These are phyloP conservation scores for Boletus sp. DNA, from an alignment of 768 basidiomycete species.

Conservation along the genomic window DNA sequence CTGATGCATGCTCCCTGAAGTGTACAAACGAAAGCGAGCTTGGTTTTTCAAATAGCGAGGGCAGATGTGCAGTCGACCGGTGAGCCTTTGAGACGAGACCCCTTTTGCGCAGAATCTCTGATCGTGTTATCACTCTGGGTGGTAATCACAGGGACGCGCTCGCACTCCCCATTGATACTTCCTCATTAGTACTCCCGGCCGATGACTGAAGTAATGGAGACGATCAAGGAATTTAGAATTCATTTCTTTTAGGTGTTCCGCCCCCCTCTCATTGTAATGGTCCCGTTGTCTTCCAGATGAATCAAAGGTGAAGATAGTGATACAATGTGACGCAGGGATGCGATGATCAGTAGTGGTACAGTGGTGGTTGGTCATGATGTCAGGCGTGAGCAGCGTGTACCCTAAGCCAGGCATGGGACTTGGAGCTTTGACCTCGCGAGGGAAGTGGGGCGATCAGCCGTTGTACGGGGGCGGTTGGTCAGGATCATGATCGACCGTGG, in stretches of 20 bases:
- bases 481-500: constrained; percentile 4
- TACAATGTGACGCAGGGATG: constrained; percentile 1
- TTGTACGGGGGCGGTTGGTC: constrained; percentile 24
- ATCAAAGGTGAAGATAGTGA: constrained; percentile 1
- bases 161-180: no score
- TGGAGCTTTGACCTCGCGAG: background rate
- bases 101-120: no score
- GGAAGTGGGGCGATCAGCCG: no score
- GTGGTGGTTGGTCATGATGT: background rate
- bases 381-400: no score
- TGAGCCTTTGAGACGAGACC: no score
- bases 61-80: no score
- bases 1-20: constrained; percentile 5
- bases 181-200: no score
- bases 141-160: no score
- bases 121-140: constrained; percentile 9
- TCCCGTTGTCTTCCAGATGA: no score
- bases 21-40: constrained; percentile 22
- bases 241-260: background rate
- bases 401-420: no score
- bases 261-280: no score
- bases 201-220: no score
- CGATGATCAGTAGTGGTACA: background rate
- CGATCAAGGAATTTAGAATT: constrained; percentile 4
- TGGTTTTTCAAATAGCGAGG: constrained; percentile 31